These are phyloP conservation scores for Fusarium albidum DNA, from an alignment of 2,329 filamentous ascomycete genomes.

Conservation along the genomic window DNA sequence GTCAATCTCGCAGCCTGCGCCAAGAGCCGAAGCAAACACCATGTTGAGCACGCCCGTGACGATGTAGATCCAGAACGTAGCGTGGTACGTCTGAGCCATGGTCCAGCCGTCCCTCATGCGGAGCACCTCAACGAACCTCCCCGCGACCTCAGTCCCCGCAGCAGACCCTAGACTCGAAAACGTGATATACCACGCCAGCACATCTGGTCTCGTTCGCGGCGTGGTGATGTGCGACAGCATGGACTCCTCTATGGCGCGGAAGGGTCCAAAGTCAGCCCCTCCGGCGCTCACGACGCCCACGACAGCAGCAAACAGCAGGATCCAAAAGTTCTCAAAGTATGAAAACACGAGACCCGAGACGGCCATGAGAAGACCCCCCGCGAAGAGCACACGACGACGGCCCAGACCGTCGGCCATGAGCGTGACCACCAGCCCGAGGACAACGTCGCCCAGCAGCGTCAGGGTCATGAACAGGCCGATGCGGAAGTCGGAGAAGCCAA, in stretches of 20 bases:
- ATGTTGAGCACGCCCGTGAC: slow-evolving; percentile 63
- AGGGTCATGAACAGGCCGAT: slow-evolving; percentile 73
- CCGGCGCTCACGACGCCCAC: slow-evolving; percentile 69
- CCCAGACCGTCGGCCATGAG: slow-evolving; percentile 67
- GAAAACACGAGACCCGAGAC: slow-evolving; percentile 63
- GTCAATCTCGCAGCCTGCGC: slow-evolving; percentile 59
- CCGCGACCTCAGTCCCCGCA: slow-evolving; percentile 60
- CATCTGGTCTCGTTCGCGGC: slow-evolving; percentile 63
- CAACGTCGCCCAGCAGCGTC: slow-evolving; percentile 67
- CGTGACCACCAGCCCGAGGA: slow-evolving; percentile 64
- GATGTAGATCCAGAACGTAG: slow-evolving; percentile 66
- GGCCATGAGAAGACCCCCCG: slow-evolving; percentile 65
- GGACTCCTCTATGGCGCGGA: slow-evolving; percentile 72
- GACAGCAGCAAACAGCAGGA: slow-evolving; percentile 64
- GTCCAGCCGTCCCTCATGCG: slow-evolving; percentile 56
- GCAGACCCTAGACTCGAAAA: slow-evolving; percentile 63
- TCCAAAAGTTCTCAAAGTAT: slow-evolving; percentile 64
- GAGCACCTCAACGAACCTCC: slow-evolving; percentile 59
- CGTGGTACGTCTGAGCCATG: slow-evolving; percentile 61
- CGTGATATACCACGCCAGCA: slow-evolving; percentile 73
- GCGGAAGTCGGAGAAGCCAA: slow-evolving; percentile 62
- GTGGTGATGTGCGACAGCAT: slow-evolving; percentile 68
- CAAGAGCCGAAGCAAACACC: slow-evolving; percentile 55
- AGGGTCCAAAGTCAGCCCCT: slow-evolving; percentile 73
- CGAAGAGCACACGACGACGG: slow-evolving; percentile 60